These are phyloP conservation scores for Marasmius fiardii DNA, from an alignment of 1,284 basidiomycete species.

Conservation along the genomic window DNA sequence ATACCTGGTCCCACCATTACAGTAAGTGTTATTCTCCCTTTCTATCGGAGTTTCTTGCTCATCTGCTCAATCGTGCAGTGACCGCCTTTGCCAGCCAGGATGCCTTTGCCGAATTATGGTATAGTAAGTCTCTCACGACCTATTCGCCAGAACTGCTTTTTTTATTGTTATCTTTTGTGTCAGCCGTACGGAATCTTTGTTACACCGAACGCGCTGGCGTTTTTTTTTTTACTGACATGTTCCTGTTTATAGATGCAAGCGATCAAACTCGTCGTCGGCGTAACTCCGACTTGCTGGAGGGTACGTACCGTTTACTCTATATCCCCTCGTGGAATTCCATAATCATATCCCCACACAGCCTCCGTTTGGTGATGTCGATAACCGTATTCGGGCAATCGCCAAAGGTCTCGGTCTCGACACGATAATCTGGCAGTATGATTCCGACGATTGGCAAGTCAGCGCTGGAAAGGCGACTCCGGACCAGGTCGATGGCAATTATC, in stretches of 20 bases:
- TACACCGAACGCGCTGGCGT: no score
- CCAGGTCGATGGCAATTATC: constrained; percentile 40
- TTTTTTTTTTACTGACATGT: not conserved
- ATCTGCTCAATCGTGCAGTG: constrained; percentile 30
- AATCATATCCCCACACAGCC: constrained; percentile 33
- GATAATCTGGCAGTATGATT: constrained; percentile 68
- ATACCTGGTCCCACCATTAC: constrained; percentile 53
- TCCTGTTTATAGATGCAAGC: constrained; percentile 36
- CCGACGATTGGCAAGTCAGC: constrained; percentile 63
- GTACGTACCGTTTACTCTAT: constrained; percentile 22
- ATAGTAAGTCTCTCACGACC: constrained; percentile 40
- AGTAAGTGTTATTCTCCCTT: constrained; percentile 30
- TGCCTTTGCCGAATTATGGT: constrained; percentile 80
- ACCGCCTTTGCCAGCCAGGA: constrained; percentile 70
- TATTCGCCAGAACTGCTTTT: not conserved
- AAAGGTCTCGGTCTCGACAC: constrained; percentile 53
- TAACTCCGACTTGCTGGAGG: constrained; percentile 71
- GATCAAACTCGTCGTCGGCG: constrained; percentile 50
- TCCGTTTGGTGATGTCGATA: constrained; percentile 61
- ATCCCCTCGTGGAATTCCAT: not conserved
- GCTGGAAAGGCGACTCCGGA: constrained; percentile 39
- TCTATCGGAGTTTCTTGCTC: not conserved
- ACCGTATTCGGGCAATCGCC: constrained; percentile 70
- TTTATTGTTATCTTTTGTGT: not conserved
- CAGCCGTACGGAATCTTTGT: not conserved